phyloP scores from a whole-genome alignment of 176 grass and related monocot species.

The maize (Zea mays) region DNA sequence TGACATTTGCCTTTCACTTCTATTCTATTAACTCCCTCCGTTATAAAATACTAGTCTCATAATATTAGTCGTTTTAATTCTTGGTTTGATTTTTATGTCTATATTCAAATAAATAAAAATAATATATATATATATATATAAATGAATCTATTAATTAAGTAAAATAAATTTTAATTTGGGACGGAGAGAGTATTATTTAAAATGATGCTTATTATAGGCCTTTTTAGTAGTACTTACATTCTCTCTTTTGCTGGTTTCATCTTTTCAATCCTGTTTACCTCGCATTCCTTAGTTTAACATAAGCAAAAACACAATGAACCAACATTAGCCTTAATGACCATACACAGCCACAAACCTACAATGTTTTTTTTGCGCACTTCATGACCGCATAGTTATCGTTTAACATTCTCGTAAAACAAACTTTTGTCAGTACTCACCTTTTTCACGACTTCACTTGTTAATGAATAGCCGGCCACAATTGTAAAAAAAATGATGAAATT shows the following conservation, averaged over 20 bases:
- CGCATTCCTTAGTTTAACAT: background rate
- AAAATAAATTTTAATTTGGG: too few relatives aligned
- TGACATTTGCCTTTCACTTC: background rate
- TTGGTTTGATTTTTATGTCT: too few relatives aligned
- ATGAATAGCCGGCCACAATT: too few relatives aligned
- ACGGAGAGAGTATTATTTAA: background rate
- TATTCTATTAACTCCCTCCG: background rate
- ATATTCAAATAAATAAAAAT: too few relatives aligned
- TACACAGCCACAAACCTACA: background rate
- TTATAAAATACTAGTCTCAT: too few relatives aligned
- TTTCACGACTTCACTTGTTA: background rate
- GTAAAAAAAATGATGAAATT: too few relatives aligned
- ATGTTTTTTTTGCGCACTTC: background rate
- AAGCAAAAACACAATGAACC: background rate
- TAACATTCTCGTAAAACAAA: background rate
- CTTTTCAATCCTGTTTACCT: background rate
- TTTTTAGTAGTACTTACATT: background rate
- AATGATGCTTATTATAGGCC: constrained; percentile 21
- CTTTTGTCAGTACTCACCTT: background rate
- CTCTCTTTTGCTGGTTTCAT: background rate
- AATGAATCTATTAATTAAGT: too few relatives aligned
- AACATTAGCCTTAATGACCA: background rate
- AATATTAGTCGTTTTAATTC: too few relatives aligned
- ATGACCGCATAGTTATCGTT: background rate
- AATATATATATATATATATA: too few relatives aligned